Evolutionary conservation across 2,329 filamentous ascomycete genomes (phyloP), one percentile per base, ranked within the genome.

Genomic region (Phyllosticta citriasiana): DNA sequence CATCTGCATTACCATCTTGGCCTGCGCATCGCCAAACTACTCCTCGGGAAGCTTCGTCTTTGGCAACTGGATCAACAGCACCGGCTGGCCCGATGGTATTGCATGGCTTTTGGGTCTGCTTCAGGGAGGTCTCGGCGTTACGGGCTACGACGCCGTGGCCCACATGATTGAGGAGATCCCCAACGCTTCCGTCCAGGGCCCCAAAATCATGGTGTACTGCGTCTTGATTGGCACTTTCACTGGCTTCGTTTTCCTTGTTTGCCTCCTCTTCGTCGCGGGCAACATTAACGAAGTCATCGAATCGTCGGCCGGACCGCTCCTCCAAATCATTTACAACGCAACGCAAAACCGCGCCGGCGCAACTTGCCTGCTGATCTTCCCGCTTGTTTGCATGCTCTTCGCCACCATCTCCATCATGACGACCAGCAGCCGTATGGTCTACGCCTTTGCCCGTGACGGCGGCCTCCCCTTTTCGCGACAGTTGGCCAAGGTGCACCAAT

Each of bases 71-170:
- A 81, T 88, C 69, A 91, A 91, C 65, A 71, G 81, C 55, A 84
- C 83, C 8, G 85, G 84, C 52, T 89, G 86, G 86, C 86, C 86
- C 0, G 84, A 88, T 71, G 86, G 86, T 0, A 70, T 88, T 35
- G 77, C 83, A 2, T 86, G 77, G 77, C 66, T 79, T 26, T 68
- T 79, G 4, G 77, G 77, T 6, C 65, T 79, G 12, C 71, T 85
- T 1, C 82, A 83, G 71, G 81, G 80, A 50, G 80, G 79, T 14
- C 75, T 83, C 14, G 79, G 78, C 60, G 71, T 82, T 22, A 82
- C 79, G n/a, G 81, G 80, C 56, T 84, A 78, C 67, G 81, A 80
- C 62, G 77, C 78, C 0, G 76, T 78, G 2, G 77, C 78, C 1
- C 82, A 84, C 65, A 82, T 84, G 77, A 80, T 82, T 53, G 79